Evolutionary conservation across 2,329 filamentous ascomycete genomes (phyloP), one percentile per base, ranked within the genome.

Genomic region (Falciphora oryzae): DNA sequence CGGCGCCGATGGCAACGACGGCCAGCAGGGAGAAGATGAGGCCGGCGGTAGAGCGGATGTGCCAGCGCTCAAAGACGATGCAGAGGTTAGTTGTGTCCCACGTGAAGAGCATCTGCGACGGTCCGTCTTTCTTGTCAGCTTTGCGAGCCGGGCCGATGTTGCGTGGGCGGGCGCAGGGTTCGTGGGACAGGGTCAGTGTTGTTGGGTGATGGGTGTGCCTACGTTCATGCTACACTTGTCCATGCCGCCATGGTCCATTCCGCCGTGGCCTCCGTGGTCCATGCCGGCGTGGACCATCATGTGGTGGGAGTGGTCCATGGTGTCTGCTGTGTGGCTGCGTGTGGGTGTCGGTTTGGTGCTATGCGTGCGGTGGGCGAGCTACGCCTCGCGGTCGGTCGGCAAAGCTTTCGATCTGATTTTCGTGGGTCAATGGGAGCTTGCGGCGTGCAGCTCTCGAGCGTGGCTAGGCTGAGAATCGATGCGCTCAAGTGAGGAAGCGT

Each of bases 71-170:
- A 83, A 98, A 99, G 76, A 99, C 86, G 77, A 99, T 96, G 84
- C 95, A 99, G 69, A 99, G 91, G 79, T 98, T 90, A 65, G 83
- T 86, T 3, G 93, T 94, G 76, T 93, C 87, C 94, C 94, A 99
- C 67, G 93, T 98, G 81, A 99, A 99, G 70, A 98, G 87, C 94
- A 97, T 98, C 61, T 63, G 53, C 22, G 29, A 25, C 44, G 3
- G 22, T 53, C n/a, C 44, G 22, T 53, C 44, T 25, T 25, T 5
- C 38, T 44, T 32, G 27, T 65, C 44, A 65, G 66, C 73, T 59
- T 44, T 22, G 44, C n/a, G 44, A 53, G 44, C 44, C 44, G 44
- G 22, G 44, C 44, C 44, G 44, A 25, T 53, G 44, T 8, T 10
- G 44, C 8, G 44, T 14, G 22, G 7, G 8, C 8, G 44, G 18